Conservation (phyloP, 2,329 filamentous ascomycete species). For the Chaetomium strumarium region DNA sequence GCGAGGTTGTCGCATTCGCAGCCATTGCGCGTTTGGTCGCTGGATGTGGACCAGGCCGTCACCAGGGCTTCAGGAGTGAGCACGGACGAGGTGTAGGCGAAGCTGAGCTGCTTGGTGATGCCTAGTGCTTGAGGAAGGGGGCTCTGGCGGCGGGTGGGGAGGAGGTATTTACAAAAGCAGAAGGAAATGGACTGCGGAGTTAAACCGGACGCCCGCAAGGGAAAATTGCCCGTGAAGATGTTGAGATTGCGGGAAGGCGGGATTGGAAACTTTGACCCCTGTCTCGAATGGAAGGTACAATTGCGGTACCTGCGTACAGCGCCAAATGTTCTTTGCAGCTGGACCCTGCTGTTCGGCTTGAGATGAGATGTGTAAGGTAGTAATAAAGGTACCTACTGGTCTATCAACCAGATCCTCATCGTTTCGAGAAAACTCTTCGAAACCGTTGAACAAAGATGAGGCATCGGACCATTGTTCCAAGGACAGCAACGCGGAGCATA, state of each 20-base stretch:
- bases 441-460: background rate
- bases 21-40: constrained; percentile 36
- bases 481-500: too few species aligned
- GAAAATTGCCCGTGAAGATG: constrained; percentile 8
- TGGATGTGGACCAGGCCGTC: background rate
- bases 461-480: background rate
- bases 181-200: constrained; percentile 7
- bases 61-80: background rate
- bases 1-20: constrained; percentile 61
- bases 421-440: background rate
- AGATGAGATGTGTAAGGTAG: background rate
- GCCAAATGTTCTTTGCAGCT: constrained; percentile 8
- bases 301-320: background rate
- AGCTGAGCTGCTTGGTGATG: background rate
- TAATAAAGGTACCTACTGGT: background rate
- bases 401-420: background rate
- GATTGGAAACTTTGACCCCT: constrained; percentile 9
- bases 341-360: background rate
- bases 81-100: background rate
- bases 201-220: constrained; percentile 1
- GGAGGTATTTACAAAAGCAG: background rate
- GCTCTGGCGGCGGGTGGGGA: background rate
- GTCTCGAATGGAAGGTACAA: background rate
- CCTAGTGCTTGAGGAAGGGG: background rate
- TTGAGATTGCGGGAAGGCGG: background rate